Evolutionary conservation across 1,139 yeast species (phyloP), one percentile per base, ranked within the genome.

Genomic region (Blastobotrys illinoisensis): DNA sequence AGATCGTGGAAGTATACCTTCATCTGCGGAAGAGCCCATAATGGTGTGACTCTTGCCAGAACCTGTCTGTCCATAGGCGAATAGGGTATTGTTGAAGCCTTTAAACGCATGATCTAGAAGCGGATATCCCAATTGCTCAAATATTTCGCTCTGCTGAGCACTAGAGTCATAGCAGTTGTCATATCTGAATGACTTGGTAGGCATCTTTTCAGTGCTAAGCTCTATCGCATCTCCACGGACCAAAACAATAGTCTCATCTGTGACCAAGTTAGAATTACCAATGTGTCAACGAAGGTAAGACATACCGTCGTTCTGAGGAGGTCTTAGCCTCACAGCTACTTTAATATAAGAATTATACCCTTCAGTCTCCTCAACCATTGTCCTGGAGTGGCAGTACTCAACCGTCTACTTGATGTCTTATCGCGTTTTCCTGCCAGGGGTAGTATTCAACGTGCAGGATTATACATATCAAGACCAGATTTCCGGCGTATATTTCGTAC

Each of bases 61-160:
- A 1, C 89, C 85, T 0, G 90, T 85, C 65, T 85, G 90, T 1
- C 93, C 93, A 64, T 86, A 70, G 0, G 91, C 90, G 60, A 86
- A 74, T 11, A 86, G 75, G 65, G 90, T 85, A 43, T 85, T 83
- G 65, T 86, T 85, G 67, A 76, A 85, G 0, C 91, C 91, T 52
- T 75, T 74, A 59, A 85, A 75, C 23, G 83, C 77, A 63, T 85
- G 87, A 24, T 78, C 74, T 16, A 85, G 68, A 54, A 83, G 70
- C 24, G 79, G 80, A 5, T 76, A 73, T 0, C 89, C 90, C 2
- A 81, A 72, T 16, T 72, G 70, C 1, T 69, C 62, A 62, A 82
- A 86, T 13, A 85, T 78, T 3, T 65, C 65, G 9, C 62, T 52
- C 63, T 85, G 88, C 46, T 74, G 73, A 4, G 75, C 73, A 63